Percentiles rank a stretch among this genome's conserved stretches.
phyloP scores from a whole-genome alignment of 306 rosid species.

The Adenanthera pavonina region DNA sequence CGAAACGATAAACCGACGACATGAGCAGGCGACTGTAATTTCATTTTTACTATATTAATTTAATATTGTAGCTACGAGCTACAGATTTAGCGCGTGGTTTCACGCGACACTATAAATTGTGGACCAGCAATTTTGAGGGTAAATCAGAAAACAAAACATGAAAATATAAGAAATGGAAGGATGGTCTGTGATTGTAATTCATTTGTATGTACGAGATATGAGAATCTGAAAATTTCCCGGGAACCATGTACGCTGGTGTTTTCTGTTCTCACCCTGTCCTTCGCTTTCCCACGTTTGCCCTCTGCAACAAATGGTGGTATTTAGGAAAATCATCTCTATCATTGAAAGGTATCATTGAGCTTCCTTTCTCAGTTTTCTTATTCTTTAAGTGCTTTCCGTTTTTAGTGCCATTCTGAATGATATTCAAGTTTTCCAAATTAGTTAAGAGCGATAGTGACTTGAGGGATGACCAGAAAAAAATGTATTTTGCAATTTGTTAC shows the following conservation, averaged over 20 bases:
- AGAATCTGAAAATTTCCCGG: slow-evolving; percentile 27
- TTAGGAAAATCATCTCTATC: slow-evolving; percentile 45
- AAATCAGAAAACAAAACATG: not conserved
- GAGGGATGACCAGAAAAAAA: not conserved
- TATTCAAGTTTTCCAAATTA: slow-evolving; percentile 1
- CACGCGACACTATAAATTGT: slow-evolving; percentile 36
- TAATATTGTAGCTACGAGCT: not conserved
- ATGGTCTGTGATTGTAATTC: slow-evolving; percentile 13
- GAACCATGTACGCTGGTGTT: slow-evolving; percentile 48
- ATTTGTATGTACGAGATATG: not conserved
- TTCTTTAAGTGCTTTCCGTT: not conserved
- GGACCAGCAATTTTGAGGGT: slow-evolving; percentile 37
- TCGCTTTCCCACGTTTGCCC: slow-evolving; percentile 42
- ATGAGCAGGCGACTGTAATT: not conserved
- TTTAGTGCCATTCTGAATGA: not conserved
- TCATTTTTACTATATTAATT: not conserved
- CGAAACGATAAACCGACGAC: not conserved
- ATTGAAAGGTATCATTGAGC: slow-evolving; percentile 45
- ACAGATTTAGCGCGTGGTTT: slow-evolving; percentile 38
- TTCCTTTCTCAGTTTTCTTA: not conserved
- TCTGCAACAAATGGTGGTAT: slow-evolving; percentile 41
- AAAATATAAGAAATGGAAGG: slow-evolving; percentile 21
- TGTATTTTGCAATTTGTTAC: not conserved
- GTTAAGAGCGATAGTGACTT: slow-evolving; percentile 1
- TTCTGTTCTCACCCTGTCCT: slow-evolving; percentile 38